phyloP scores from a whole-genome alignment of 768 basidiomycete genomes.

The Pleurotus ostreatus region DNA sequence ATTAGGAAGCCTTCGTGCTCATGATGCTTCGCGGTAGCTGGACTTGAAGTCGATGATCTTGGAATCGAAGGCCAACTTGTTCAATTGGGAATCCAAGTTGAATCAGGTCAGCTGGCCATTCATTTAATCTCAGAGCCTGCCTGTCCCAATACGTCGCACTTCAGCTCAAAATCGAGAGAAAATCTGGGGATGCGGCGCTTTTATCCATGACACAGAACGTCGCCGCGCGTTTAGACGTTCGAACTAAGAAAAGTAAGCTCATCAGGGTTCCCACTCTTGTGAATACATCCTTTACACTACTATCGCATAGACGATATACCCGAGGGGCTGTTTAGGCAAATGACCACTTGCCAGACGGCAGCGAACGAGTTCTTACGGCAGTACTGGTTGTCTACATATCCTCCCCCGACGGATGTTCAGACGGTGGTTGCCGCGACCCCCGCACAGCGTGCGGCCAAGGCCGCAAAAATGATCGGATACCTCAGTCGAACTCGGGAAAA shows the following conservation, averaged over 20 bases:
- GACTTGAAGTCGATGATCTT: conserved; percentile 45
- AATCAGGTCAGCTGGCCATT: conserved; percentile 40
- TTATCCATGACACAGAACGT: conserved; percentile 79
- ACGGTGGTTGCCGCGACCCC: conserved; percentile 48
- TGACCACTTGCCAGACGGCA: conserved; percentile 88
- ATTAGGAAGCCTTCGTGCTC: not conserved
- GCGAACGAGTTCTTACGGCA: conserved; percentile 96
- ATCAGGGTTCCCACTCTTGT: not conserved
- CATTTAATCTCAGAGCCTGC: not conserved
- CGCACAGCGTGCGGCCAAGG: conserved; percentile 71
- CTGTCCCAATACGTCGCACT: not conserved
- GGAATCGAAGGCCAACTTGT: conserved; percentile 42
- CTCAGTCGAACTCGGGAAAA: conserved; percentile 78
- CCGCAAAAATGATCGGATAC: conserved; percentile 85
- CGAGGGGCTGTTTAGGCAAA: conserved; percentile 70
- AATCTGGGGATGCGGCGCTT: conserved; percentile 65
- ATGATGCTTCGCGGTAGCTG: conserved; percentile 29
- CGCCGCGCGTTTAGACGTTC: conserved; percentile 62
- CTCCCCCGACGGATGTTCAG: conserved; percentile 55
- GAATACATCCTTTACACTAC: not conserved
- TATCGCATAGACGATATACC: conserved; percentile 67
- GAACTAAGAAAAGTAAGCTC: conserved; percentile 57
- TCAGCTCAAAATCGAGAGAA: conserved; percentile 67
- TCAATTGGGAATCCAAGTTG: conserved; percentile 56
- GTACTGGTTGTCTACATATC: conserved; percentile 89